phyloP scores from a whole-genome alignment of 306 rosid genomes.

The Lupinus albus region DNA sequence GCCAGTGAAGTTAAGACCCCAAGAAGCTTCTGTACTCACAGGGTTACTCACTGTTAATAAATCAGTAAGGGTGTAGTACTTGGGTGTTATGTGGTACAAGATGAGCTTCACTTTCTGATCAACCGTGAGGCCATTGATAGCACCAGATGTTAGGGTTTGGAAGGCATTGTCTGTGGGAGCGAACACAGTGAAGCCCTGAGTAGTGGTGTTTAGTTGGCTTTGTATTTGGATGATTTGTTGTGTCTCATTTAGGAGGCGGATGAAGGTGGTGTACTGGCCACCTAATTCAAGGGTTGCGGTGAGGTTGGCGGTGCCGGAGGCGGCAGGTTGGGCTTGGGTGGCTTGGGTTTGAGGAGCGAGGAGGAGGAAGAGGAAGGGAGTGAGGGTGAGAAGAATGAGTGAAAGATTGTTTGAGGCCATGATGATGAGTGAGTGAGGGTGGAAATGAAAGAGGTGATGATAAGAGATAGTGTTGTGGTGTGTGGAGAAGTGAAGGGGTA shows the following conservation, averaged over 20 bases:
- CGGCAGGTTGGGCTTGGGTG: slow-evolving; percentile 56
- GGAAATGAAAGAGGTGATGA: neutral
- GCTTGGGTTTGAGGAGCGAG: slow-evolving; percentile 42
- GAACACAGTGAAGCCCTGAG: slow-evolving; percentile 64
- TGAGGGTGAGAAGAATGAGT: slow-evolving; percentile 49
- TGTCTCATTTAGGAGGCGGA: slow-evolving; percentile 58
- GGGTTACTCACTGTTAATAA: slow-evolving; percentile 75
- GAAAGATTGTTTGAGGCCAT: slow-evolving; percentile 60
- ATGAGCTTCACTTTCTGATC: slow-evolving; percentile 60
- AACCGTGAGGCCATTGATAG: slow-evolving; percentile 53
- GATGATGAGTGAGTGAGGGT: slow-evolving; percentile 11
- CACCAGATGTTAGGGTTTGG: slow-evolving; percentile 60
- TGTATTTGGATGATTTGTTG: slow-evolving; percentile 56
- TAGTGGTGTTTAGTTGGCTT: slow-evolving; percentile 62
- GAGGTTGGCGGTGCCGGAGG: slow-evolving; percentile 58
- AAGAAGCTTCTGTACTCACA: slow-evolving; percentile 63
- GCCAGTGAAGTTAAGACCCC: slow-evolving; percentile 78
- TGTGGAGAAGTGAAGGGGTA: slow-evolving; percentile 1
- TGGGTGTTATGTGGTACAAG: slow-evolving; percentile 65
- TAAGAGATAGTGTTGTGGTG: neutral
- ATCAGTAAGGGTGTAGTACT: slow-evolving; percentile 54
- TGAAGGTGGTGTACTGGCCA: slow-evolving; percentile 61
- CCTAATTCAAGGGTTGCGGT: slow-evolving; percentile 58
- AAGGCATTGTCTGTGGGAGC: slow-evolving; percentile 96
- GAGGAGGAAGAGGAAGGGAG: slow-evolving; percentile 24